These are phyloP conservation scores for Dactylellina sp. DNA, from an alignment of 2,329 filamentous ascomycete species.

Conservation along the genomic window DNA sequence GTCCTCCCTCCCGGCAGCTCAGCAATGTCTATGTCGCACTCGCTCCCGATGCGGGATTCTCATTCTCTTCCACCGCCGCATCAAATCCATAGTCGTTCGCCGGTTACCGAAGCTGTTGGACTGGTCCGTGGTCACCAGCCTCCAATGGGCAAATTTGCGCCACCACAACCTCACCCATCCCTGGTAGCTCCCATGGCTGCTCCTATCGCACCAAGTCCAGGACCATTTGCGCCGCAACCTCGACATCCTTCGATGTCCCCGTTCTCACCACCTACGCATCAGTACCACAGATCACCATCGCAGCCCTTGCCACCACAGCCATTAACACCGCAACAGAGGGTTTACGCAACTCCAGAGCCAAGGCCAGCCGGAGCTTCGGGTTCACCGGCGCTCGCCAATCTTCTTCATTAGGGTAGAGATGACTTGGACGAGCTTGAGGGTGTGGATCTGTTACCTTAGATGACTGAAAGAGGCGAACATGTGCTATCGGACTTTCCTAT, in stretches of 20 bases:
- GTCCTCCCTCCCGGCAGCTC: conserved; percentile 51
- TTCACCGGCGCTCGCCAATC: conserved; percentile 61
- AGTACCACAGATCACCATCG: conserved; percentile 47
- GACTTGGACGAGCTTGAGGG: conserved; percentile 30
- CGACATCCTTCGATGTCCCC: conserved; percentile 44
- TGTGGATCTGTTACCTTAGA: conserved; percentile 25
- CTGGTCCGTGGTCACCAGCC: conserved; percentile 8
- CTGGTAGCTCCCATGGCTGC: conserved; percentile 29
- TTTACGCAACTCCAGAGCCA: conserved; percentile 54
- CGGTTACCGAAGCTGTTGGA: conserved; percentile 17
- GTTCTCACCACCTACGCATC: conserved; percentile 45
- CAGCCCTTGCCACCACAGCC: conserved; percentile 42
- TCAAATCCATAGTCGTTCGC: conserved; percentile 30
- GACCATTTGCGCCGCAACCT: conserved; percentile 16
- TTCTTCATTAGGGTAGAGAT: conserved; percentile 59
- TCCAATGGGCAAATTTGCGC: conserved; percentile 53
- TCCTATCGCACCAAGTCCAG: conserved; percentile 47
- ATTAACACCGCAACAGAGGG: conserved; percentile 31
- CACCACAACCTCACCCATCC: conserved; percentile 29
- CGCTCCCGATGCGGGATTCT: conserved; percentile 32
- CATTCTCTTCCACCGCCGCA: conserved; percentile 38
- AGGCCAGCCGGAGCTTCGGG: conserved; percentile 58
- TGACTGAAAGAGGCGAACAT: not conserved
- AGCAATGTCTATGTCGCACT: conserved; percentile 47
- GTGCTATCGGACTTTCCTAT: not conserved